A percentile compares a stretch with the other conserved stretches of the same genome.
These are phyloP conservation scores for Saccharomycopsis fermentans DNA, from an alignment of 805 yeast species.

Conservation along the genomic window DNA sequence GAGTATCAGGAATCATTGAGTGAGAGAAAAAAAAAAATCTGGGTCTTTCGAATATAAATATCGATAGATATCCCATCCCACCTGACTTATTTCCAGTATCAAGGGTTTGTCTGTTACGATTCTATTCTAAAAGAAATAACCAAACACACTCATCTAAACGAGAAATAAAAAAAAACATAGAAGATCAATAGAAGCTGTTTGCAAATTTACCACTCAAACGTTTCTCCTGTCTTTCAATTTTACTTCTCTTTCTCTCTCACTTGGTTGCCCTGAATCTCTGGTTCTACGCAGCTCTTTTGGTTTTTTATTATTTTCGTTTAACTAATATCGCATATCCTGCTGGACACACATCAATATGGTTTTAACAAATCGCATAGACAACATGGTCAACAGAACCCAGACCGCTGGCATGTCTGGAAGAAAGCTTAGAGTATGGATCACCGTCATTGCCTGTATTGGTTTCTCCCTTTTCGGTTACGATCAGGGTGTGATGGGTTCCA, in stretches of 20 bases:
- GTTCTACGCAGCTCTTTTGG: too few relatives aligned
- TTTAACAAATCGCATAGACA: background rate
- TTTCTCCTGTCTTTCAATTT: too few relatives aligned
- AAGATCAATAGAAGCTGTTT: too few relatives aligned
- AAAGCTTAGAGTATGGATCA: conserved; percentile 36
- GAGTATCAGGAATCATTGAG: too few relatives aligned
- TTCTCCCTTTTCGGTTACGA: conserved; percentile 68
- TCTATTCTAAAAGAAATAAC: too few relatives aligned
- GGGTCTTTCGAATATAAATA: background rate
- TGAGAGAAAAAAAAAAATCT: background rate
- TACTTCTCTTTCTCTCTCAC: background rate
- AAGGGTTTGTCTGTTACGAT: too few relatives aligned
- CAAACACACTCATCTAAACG: too few relatives aligned
- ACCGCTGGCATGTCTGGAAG: conserved; percentile 51
- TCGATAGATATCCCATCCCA: background rate
- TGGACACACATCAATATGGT: background rate
- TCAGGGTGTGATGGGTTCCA: conserved; percentile 67
- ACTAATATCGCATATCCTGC: too few relatives aligned
- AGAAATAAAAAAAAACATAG: too few relatives aligned
- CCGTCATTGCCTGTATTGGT: conserved; percentile 54
- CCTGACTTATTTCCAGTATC: too few relatives aligned
- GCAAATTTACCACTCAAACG: too few relatives aligned
- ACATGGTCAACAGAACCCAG: conserved; percentile 5
- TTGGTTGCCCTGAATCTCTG: background rate
- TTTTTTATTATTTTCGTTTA: too few relatives aligned